Conservation (phyloP, 164 flowering plant genomes). For the Dillenia turbinata region DNA sequence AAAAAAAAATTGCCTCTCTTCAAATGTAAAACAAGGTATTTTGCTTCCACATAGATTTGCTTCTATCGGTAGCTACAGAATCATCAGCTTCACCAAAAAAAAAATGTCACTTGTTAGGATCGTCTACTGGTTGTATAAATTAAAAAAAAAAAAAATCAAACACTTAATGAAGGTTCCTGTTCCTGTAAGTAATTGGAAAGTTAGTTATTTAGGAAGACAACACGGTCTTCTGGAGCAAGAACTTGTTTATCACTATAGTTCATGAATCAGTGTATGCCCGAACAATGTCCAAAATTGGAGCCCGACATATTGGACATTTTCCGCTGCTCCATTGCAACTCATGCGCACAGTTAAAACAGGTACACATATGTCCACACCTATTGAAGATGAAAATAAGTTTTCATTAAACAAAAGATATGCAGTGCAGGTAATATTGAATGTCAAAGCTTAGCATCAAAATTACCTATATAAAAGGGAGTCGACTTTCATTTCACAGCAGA, state of each 20-base stretch:
- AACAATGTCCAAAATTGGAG: constrained; percentile 77
- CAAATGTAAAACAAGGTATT: too few species aligned
- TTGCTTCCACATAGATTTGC: too few species aligned
- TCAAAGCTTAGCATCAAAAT: neutral
- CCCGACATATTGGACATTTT: constrained; percentile 76
- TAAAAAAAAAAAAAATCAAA: too few species aligned
- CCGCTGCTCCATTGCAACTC: constrained; percentile 77
- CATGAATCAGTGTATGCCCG: constrained; percentile 42
- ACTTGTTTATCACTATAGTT: constrained; percentile 17
- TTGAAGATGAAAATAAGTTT: constrained; percentile 2
- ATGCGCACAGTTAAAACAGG: constrained; percentile 83
- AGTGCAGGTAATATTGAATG: neutral
- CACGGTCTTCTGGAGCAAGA: constrained; percentile 39
- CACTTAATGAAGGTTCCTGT: too few species aligned
- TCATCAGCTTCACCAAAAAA: too few species aligned
- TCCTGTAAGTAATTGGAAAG: too few species aligned
- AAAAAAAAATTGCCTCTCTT: too few species aligned
- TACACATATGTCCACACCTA: constrained; percentile 99
- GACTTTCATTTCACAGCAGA: constrained; percentile 64
- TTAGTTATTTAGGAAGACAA: too few species aligned
- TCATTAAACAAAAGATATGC: neutral
- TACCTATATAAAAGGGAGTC: constrained; percentile 89
- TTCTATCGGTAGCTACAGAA: too few species aligned
- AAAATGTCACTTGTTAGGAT: too few species aligned
- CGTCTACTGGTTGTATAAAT: too few species aligned